These are phyloP conservation scores for Eucalyptus shirleyi DNA, from an alignment of 345 rosid genomes.

Conservation along the genomic window DNA sequence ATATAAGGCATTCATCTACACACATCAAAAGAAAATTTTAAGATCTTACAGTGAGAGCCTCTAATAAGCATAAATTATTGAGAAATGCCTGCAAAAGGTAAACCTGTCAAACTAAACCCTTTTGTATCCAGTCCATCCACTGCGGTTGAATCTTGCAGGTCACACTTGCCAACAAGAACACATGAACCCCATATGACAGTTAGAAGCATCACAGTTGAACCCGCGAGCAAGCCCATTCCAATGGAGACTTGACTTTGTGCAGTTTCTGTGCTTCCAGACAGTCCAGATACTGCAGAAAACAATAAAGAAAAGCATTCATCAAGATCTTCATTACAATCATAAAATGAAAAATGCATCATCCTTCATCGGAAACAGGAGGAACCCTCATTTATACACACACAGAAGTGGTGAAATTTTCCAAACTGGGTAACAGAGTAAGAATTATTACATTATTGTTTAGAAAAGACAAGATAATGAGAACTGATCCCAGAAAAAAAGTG, in stretches of 20 bases:
- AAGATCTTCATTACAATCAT: neutral
- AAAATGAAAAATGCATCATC: neutral
- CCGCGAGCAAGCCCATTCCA: constrained; percentile 29
- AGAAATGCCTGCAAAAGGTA: neutral
- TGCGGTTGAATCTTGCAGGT: neutral
- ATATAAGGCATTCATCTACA: neutral
- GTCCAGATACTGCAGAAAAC: constrained; percentile 16
- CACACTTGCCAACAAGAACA: constrained; percentile 23
- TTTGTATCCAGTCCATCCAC: constrained; percentile 2
- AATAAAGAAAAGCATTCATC: neutral
- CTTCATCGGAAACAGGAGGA: neutral
- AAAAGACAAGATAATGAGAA: neutral
- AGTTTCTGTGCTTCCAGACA: constrained; percentile 14
- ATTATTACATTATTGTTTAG: neutral
- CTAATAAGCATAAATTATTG: neutral
- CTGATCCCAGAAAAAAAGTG: neutral
- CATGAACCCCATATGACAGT: constrained; percentile 30
- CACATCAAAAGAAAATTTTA: neutral
- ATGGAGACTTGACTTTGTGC: constrained; percentile 32
- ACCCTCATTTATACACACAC: neutral
- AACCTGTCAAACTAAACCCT: constrained; percentile 14
- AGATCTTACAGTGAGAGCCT: neutral
- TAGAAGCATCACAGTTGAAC: constrained; percentile 31
- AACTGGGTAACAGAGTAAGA: neutral
- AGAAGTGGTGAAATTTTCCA: neutral